Evolutionary conservation across 768 basidiomycete genomes (phyloP).

Genomic region (Collybia mongolica): DNA sequence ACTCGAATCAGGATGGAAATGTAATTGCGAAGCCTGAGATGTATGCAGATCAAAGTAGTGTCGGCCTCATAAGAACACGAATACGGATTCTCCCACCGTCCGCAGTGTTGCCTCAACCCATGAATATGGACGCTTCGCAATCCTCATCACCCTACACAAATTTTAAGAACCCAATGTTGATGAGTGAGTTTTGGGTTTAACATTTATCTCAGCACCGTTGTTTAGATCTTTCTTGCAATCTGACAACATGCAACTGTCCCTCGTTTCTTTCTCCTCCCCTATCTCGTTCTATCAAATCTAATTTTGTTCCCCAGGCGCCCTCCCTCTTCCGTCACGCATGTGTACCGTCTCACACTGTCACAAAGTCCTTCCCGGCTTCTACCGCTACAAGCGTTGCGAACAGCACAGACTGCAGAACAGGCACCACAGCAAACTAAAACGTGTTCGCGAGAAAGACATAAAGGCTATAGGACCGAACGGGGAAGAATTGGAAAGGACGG

Average conservation of each 20-base stretch:
- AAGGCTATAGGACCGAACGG: slow-evolving; percentile 13
- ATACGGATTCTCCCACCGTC: neutral
- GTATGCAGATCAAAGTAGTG: neutral
- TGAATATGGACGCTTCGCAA: neutral
- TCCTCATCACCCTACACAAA: neutral
- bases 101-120: neutral
- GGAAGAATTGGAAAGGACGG: neutral
- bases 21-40: neutral
- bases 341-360: slow-evolving; percentile 60
- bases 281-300: slow-evolving; percentile 2
- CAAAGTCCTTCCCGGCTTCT: slow-evolving; percentile 43
- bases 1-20: neutral
- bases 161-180: neutral
- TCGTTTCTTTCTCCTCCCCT: neutral
- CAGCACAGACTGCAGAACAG: slow-evolving; percentile 56
- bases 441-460: slow-evolving; percentile 47
- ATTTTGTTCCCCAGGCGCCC: slow-evolving; percentile 5
- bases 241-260: neutral
- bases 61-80: neutral
- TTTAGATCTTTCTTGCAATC: neutral
- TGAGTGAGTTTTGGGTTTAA: neutral
- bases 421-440: slow-evolving; percentile 50
- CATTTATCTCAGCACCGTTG: no score
- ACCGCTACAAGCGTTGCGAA: slow-evolving; percentile 54
- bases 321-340: slow-evolving; percentile 40